A percentile compares a stretch with the other conserved stretches of the same genome.
Evolutionary conservation across 345 rosid genomes (phyloP).

Genomic region (Aquilaria yunnanensis): DNA sequence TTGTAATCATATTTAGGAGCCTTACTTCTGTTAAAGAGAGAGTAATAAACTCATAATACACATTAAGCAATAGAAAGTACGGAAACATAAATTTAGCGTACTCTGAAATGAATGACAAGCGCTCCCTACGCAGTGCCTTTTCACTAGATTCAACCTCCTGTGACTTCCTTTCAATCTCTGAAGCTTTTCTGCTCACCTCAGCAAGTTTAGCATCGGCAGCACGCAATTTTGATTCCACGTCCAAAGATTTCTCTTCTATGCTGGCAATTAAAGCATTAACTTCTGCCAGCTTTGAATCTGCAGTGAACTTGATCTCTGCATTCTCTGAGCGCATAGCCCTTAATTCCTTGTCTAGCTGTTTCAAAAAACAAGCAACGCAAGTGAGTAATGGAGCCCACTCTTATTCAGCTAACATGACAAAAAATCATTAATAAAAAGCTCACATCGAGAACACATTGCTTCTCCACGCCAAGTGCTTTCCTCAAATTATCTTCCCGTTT

Average conservation of each 20-base stretch:
- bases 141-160: constrained; percentile 74
- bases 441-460: constrained; percentile 88
- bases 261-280: constrained; percentile 74
- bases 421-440: constrained; percentile 19
- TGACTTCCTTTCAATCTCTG: constrained; percentile 71
- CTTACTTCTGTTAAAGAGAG: neutral
- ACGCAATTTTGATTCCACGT: constrained; percentile 71
- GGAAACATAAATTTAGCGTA: constrained; percentile 25
- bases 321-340: constrained; percentile 80
- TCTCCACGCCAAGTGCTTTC: constrained; percentile 89
- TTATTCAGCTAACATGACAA: neutral
- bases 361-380: constrained; percentile 8
- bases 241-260: constrained; percentile 80
- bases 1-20: constrained; percentile 3
- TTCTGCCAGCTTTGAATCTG: constrained; percentile 85
- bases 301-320: constrained; percentile 87
- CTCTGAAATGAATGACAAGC: constrained; percentile 69
- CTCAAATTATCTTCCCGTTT: constrained; percentile 77
- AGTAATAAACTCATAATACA: neutral
- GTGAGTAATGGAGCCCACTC: neutral
- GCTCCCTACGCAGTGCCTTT: constrained; percentile 60
- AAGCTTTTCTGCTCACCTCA: constrained; percentile 81
- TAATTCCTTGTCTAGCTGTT: constrained; percentile 83
- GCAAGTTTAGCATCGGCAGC: constrained; percentile 92
- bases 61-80: neutral